Conservation (phyloP, 306 rosid genomes). For the Ochetophila trinervis region DNA sequence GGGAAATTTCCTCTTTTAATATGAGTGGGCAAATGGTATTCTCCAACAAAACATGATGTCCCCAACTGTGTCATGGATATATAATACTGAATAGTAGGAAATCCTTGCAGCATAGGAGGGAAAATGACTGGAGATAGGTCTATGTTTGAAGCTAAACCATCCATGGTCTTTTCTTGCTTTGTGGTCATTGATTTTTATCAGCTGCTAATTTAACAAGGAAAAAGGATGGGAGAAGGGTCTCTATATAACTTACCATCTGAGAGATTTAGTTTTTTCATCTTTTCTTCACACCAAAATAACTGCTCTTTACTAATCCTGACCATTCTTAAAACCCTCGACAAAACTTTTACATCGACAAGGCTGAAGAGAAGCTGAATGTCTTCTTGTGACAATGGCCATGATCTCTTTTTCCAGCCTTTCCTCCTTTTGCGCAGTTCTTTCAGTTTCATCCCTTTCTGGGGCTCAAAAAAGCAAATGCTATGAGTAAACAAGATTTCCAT, state of each 20-base stretch:
- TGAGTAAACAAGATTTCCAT: not conserved
- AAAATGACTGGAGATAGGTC: not conserved
- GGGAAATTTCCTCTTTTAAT: too few relatives aligned
- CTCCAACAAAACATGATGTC: too few relatives aligned
- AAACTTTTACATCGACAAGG: conserved; percentile 57
- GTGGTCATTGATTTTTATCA: not conserved
- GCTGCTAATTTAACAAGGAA: conserved; percentile 53
- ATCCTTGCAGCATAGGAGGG: not conserved
- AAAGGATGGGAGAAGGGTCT: conserved; percentile 78
- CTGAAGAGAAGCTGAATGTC: conserved; percentile 74
- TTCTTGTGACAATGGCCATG: conserved; percentile 67
- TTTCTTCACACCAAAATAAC: conserved; percentile 90
- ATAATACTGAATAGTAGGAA: not conserved
- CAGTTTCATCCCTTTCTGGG: conserved; percentile 75
- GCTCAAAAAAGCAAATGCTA: not conserved
- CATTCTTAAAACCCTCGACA: conserved; percentile 73
- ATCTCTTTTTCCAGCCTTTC: conserved; percentile 67
- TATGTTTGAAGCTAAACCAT: conserved; percentile 7
- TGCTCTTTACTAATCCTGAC: conserved; percentile 65
- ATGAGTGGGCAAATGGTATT: too few relatives aligned
- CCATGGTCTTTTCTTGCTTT: not conserved
- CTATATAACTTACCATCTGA: conserved; percentile 62
- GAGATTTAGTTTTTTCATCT: conserved; percentile 74
- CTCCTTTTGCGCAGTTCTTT: conserved; percentile 68
- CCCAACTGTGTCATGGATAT: not conserved